Evolutionary conservation across 1,139 yeast genomes (phyloP).

Genomic region (Kodamaea alishanica): DNA sequence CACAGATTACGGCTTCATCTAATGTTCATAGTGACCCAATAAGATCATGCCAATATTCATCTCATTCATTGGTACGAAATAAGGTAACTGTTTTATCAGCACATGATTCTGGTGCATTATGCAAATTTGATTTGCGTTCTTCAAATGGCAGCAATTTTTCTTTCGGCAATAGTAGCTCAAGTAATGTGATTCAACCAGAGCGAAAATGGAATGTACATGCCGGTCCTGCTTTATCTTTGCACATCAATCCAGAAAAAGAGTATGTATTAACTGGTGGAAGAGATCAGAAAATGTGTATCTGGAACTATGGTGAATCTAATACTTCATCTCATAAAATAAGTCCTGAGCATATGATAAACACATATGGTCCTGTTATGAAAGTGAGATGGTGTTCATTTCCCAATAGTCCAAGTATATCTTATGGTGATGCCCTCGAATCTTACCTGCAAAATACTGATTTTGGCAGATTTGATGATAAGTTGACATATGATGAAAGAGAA

Average conservation of each 20-base stretch:
- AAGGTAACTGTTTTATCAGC: constrained; percentile 49
- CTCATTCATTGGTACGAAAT: constrained; percentile 37
- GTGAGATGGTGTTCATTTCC: constrained; percentile 61
- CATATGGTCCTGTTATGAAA: constrained; percentile 74
- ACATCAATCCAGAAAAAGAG: constrained; percentile 84
- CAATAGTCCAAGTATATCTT: constrained; percentile 6
- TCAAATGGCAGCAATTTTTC: constrained; percentile 19
- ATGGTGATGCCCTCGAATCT: constrained; percentile 2
- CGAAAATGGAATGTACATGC: constrained; percentile 82
- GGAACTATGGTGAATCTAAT: constrained; percentile 53
- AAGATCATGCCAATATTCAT: constrained; percentile 58
- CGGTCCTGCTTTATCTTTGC: constrained; percentile 84
- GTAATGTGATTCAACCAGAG: constrained; percentile 46
- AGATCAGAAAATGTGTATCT: constrained; percentile 77
- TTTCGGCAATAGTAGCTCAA: constrained; percentile 8
- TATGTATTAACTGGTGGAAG: constrained; percentile 90
- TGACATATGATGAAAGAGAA: constrained; percentile 28
- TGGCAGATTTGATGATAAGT: constrained; percentile 13
- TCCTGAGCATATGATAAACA: constrained; percentile 70
- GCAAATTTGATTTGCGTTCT: constrained; percentile 74
- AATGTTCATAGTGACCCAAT: constrained; percentile 62
- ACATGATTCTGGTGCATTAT: constrained; percentile 85
- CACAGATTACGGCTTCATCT: constrained; percentile 42
- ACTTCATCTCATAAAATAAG: constrained; percentile 31
- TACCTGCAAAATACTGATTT: constrained; percentile 5